A percentile compares a stretch with the other conserved stretches of the same genome.
These are phyloP conservation scores for Pseudonitzschia delicatissima DNA, from an alignment of 108 stramenopile genomes.

Conservation along the genomic window DNA sequence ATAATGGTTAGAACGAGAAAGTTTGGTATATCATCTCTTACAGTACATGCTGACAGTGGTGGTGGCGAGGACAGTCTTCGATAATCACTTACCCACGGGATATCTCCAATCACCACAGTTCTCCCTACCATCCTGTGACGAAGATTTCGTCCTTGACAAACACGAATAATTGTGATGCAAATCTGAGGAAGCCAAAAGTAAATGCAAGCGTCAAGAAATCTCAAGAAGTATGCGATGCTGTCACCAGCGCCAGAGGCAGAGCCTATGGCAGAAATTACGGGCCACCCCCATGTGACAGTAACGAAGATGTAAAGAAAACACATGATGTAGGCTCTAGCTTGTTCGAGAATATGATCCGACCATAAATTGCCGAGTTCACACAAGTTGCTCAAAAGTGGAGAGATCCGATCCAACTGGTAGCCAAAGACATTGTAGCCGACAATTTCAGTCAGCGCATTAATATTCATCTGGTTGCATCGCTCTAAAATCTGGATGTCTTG, in stretches of 20 bases:
- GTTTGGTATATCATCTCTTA: no score
- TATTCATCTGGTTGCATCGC: constrained; percentile 49
- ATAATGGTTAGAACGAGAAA: neutral
- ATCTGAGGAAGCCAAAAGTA: constrained; percentile 82
- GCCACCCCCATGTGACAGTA: constrained; percentile 62
- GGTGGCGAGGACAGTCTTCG: neutral
- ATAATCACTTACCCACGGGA: constrained; percentile 53
- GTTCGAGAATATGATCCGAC: constrained; percentile 64
- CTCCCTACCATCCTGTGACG: constrained; percentile 75
- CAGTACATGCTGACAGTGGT: no score
- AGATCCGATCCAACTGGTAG: constrained; percentile 15
- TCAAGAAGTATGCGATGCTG: constrained; percentile 23
- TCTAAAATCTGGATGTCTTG: constrained; percentile 55
- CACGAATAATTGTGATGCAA: constrained; percentile 53
- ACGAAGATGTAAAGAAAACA: constrained; percentile 58
- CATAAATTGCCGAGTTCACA: constrained; percentile 51
- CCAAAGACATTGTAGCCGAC: constrained; percentile 41
- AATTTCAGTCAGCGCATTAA: constrained; percentile 52
- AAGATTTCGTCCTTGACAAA: constrained; percentile 59
- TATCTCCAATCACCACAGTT: constrained; percentile 82
- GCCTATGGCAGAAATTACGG: constrained; percentile 42
- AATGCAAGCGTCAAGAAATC: constrained; percentile 58
- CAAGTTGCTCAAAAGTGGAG: constrained; percentile 17
- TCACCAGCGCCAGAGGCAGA: constrained; percentile 30
- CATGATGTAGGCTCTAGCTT: constrained; percentile 63